phyloP scores from a whole-genome alignment of 2,329 filamentous ascomycete species.

The Epichloe glyceriae region DNA sequence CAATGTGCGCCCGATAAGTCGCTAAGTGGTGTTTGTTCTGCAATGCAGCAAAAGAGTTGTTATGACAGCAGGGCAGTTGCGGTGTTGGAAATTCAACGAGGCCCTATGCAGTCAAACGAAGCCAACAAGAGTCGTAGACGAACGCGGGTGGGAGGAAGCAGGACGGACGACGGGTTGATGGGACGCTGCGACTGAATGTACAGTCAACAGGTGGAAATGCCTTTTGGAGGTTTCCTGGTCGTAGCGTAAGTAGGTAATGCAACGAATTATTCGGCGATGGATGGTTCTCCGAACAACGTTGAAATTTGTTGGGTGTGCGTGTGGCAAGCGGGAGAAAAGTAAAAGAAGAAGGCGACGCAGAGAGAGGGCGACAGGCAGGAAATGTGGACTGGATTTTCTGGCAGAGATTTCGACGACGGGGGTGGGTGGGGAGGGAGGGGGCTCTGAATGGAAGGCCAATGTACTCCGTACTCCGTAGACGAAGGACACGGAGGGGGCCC shows the following conservation, averaged over 20 bases:
- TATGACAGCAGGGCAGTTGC: neutral
- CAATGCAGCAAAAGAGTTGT: conserved; percentile 1
- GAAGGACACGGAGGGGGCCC: neutral
- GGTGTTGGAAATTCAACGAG: neutral
- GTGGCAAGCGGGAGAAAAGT: neutral
- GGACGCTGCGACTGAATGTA: conserved; percentile 10
- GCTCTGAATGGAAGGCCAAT: neutral
- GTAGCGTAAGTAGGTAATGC: neutral
- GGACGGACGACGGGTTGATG: neutral
- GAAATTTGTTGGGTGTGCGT: conserved; percentile 3
- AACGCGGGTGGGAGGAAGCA: neutral
- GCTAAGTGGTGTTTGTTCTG: conserved; percentile 16
- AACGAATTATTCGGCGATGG: neutral
- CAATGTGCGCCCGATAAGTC: conserved; percentile 21
- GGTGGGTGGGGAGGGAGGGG: neutral
- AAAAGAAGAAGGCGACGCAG: conserved; percentile 4
- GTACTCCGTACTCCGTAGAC: neutral
- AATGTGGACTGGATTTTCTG: conserved; percentile 9
- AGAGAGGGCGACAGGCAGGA: conserved; percentile 7
- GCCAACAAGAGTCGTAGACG: neutral
- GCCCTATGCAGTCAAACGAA: neutral
- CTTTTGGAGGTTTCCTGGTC: neutral
- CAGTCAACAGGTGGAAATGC: conserved; percentile 5
- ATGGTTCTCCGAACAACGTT: conserved; percentile 4
- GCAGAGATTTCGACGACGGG: conserved; percentile 7